Evolutionary conservation across 352 stramenopile species (phyloP), one percentile per base, ranked within the genome.

Genomic region (Globisporangium radiosum): DNA sequence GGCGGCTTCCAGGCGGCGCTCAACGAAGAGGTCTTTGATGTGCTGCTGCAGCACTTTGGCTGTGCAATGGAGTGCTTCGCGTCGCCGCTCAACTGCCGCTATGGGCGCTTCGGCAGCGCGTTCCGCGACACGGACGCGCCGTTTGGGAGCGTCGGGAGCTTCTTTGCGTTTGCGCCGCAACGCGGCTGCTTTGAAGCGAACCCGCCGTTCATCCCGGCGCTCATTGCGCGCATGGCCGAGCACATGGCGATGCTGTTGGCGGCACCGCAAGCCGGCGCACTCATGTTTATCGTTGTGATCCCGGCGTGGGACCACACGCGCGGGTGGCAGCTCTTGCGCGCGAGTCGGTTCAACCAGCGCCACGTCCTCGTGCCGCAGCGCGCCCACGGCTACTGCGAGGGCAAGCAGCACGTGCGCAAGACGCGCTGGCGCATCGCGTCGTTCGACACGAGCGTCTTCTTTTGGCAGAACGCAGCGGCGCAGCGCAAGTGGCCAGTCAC

Each of bases 391-490:
- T 97, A 96, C 69, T 95, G 81, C 54, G 90, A 97, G 62, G 90
- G 90, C 55, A 95, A 94, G 57, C 88, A 97, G 66, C 90, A 97
- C 56, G 87, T 95, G 52, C 78, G 90, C 36, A 88, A 87, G 63
- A 95, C 79, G 25, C 75, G 85, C 7, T 96, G 87, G 81, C 86
- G 89, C 36, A 90, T 97, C 37, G 86, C 90, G 52, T 98, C 92
- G 9, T 98, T 98, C 66, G 91, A 98, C 65, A 98, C 95, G 36
- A 97, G 89, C 63, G 76, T 98, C 6, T 97, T 98, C 68, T 98
- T 98, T 66, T 95, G 95, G 73, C 95, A 98, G 64, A 98, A 98
- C 63, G 65, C 72, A 33, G 83, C 82, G 52, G 95, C 85, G 3
- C 69, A 59, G 39, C 74, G 55, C 51, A 78, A 87, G 57, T 94